Percentiles rank a stretch among this genome's conserved stretches.
Conservation (phyloP, 257 asterid genomes). For the Apocynum venetum region DNA sequence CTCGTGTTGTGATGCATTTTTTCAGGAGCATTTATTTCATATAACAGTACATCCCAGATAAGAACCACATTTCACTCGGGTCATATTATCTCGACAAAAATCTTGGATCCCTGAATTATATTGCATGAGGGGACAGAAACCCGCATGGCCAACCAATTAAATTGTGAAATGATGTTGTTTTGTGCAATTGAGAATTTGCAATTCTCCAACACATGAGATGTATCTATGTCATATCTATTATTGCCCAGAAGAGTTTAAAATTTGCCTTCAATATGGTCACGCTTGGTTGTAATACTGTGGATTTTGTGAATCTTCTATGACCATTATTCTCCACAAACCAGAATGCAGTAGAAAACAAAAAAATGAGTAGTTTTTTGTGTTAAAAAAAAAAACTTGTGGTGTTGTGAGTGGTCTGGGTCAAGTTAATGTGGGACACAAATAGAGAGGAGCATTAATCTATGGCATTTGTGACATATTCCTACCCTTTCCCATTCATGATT, state of each 20-base stretch:
- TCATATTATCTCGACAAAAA: not conserved
- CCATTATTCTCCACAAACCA: constrained; percentile 18
- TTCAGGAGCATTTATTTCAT: not conserved
- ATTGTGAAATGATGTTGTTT: not conserved
- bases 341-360: constrained; percentile 22
- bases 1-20: not conserved
- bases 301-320: constrained; percentile 26
- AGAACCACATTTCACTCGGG: not conserved
- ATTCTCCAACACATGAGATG: not conserved
- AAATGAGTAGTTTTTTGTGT: not conserved
- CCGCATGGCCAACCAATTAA: constrained; percentile 3
- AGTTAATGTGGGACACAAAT: constrained; percentile 12
- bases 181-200: not conserved
- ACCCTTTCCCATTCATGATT: constrained; percentile 1
- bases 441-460: constrained; percentile 1
- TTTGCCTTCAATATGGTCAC: constrained; percentile 23
- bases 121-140: not conserved
- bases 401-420: not conserved
- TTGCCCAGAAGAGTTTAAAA: constrained; percentile 17
- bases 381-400: not conserved
- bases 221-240: constrained; percentile 8
- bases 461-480: constrained; percentile 22
- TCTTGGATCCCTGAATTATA: not conserved
- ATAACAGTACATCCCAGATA: not conserved
- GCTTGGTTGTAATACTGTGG: constrained; percentile 23